phyloP scores from a whole-genome alignment of 129 eudicot species.

The Escallonia rubra region DNA sequence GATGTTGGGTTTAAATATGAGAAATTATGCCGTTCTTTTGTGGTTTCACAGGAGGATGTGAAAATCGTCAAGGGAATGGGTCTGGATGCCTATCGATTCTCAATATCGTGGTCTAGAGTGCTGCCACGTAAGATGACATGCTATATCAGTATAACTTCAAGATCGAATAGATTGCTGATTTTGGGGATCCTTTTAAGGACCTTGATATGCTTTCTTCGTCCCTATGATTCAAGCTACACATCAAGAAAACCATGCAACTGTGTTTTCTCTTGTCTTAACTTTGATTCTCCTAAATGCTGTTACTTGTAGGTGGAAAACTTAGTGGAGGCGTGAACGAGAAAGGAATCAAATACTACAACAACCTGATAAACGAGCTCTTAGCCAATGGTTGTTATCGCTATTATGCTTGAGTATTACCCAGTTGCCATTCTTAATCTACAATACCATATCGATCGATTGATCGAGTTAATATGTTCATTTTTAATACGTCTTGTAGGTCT shows the following conservation, averaged over 20 bases:
- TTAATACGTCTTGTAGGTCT: slow-evolving; percentile 24
- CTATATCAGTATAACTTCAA: no score
- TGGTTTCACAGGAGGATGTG: slow-evolving; percentile 53
- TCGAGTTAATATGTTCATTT: background rate
- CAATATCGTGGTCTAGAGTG: slow-evolving; percentile 46
- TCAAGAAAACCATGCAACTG: no score
- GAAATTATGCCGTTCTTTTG: no score
- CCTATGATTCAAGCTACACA: no score
- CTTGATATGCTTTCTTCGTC: no score
- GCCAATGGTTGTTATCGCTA: slow-evolving; percentile 22
- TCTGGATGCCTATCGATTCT: slow-evolving; percentile 25
- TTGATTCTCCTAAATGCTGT: background rate
- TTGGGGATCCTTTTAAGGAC: no score
- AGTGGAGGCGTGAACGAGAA: slow-evolving; percentile 53
- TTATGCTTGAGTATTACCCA: background rate
- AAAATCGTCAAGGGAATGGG: slow-evolving; percentile 30
- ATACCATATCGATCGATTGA: no score
- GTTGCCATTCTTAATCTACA: background rate
- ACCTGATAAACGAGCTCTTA: slow-evolving; percentile 48
- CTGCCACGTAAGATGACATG: slow-evolving; percentile 20
- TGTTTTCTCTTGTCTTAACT: no score
- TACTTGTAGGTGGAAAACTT: slow-evolving; percentile 41
- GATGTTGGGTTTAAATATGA: no score
- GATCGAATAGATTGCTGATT: no score
- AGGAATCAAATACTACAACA: slow-evolving; percentile 54